These are phyloP conservation scores for Penicillium sp. DNA, from an alignment of 2,329 filamentous ascomycete species.

Conservation along the genomic window DNA sequence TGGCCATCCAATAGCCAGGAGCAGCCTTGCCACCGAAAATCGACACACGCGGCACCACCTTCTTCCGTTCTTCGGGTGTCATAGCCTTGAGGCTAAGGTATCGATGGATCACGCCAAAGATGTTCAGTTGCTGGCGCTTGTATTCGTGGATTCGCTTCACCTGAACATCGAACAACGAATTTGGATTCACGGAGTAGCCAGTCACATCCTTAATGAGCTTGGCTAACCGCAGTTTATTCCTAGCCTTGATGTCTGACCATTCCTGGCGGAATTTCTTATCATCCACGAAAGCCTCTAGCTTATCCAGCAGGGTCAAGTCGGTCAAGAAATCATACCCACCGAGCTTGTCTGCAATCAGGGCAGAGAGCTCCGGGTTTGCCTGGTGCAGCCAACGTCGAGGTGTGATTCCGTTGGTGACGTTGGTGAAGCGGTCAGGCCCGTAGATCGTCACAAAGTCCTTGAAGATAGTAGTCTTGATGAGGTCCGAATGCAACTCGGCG, in stretches of 20 bases:
- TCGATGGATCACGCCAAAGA: conserved; percentile 95
- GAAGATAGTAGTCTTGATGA: conserved; percentile 99
- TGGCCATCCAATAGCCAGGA: conserved; percentile 99
- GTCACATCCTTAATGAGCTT: conserved; percentile 86
- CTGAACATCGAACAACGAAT: conserved; percentile 92
- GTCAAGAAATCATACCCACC: conserved; percentile 85
- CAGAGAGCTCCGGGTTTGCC: conserved; percentile 89
- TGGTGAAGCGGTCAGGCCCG: conserved; percentile 96
- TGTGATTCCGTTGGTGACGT: conserved; percentile 98
- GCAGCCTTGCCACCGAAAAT: conserved; percentile 98
- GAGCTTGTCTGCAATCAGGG: conserved; percentile 87
- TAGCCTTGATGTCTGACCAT: conserved; percentile 95
- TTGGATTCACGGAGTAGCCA: conserved; percentile 82
- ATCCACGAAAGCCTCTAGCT: conserved; percentile 81
- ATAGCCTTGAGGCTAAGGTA: conserved; percentile 89
- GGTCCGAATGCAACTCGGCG: conserved; percentile 93
- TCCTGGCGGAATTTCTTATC: conserved; percentile 91
- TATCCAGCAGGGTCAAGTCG: conserved; percentile 83
- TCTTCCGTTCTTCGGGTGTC: conserved; percentile 82
- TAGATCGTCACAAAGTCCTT: conserved; percentile 97
- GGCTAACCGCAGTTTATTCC: conserved; percentile 91
- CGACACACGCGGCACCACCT: conserved; percentile 83
- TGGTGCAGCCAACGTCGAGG: conserved; percentile 96
- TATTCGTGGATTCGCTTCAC: conserved; percentile 99
- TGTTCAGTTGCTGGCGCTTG: conserved; percentile 98